Base-by-base conservation (phyloP, 1,139 yeast genomes). In the Suzukiozyma palmioleophila region DNA sequence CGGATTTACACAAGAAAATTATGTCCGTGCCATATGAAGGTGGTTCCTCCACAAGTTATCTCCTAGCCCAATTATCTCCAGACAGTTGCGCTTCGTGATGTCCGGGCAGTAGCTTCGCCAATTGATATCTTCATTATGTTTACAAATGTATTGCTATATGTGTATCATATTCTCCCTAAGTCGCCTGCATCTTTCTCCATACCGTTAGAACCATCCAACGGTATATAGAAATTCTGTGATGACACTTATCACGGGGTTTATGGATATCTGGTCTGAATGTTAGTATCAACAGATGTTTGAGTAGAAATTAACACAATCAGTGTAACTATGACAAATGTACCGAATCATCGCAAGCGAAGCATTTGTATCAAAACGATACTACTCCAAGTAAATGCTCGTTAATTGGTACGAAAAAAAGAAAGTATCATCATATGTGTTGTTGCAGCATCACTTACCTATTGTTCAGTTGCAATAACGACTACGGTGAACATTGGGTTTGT, bases 251-350 rank as follows among this genome's bases (percentile, higher is more conserved):
- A 26, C 13, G 13, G 13, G 8, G 5, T 6, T 9, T 12, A 9
- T 11, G 8, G 13, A 26, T 5, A 26, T 11, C 11, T 11, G 12
- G 13, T 12, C 28, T 26, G 28, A 26, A 26, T 11, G 31, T 28
- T 28, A 28, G 31, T 28, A 28, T 13, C 9, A 13, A 28, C n/a
- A 13, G 31, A 28, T n/a, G 40, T 43, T 42, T 40, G 42, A 44
- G 39, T 33, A 39, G 13, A 38, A 35, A 32, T 7, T 14, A 32
- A 31, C 40, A 43, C 40, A 47, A 54, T 69, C 75, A 69, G 75
- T 69, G 75, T 69, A 69, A 69, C 75, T 69, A 69, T 69, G 75
- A 69, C 75, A 66, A 67, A 60, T 48, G 49, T 68, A 69, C 75
- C 75, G 62, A 59, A 60, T 69, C 75, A 69, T 63, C 57, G 75